Evolutionary conservation across 2,329 filamentous ascomycete genomes (phyloP).

Genomic region (Calonectria leucothoes): DNA sequence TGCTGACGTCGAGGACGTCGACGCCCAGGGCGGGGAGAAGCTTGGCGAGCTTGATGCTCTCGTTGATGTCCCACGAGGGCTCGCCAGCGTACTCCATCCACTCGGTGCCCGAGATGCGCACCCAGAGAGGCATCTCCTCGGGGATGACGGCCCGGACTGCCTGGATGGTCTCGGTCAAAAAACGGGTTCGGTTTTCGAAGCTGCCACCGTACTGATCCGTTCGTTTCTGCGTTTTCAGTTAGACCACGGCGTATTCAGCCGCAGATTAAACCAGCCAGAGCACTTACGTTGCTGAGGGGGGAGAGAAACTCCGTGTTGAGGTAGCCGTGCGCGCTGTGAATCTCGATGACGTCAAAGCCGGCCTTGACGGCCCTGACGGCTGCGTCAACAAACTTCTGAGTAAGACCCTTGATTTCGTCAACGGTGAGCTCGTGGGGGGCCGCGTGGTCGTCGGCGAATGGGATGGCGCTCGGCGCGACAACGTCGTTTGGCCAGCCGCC

Average conservation of each 20-base stretch:
- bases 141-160: conserved; percentile 65
- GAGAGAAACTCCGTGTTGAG: conserved; percentile 74
- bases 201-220: conserved; percentile 75
- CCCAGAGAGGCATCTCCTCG: conserved; percentile 64
- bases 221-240: conserved; percentile 54
- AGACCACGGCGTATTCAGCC: not conserved
- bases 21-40: conserved; percentile 79
- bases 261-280: too few relatives aligned
- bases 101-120: conserved; percentile 72
- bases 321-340: conserved; percentile 74
- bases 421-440: conserved; percentile 75
- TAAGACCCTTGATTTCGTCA: conserved; percentile 74
- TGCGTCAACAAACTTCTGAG: conserved; percentile 70
- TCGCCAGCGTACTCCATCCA: conserved; percentile 65
- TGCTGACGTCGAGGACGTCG: conserved; percentile 86
- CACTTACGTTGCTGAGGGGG: conserved; percentile 63
- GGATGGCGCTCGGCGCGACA: conserved; percentile 61
- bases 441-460: conserved; percentile 72
- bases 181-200: conserved; percentile 74
- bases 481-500: conserved; percentile 70
- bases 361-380: conserved; percentile 72
- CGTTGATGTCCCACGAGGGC: conserved; percentile 75
- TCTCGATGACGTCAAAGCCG: conserved; percentile 82
- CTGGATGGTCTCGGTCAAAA: conserved; percentile 66
- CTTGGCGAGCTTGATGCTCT: conserved; percentile 55